Evolutionary conservation across 2,329 filamentous ascomycete species (phyloP).

Genomic region (Gaeumannomyces sp.): DNA sequence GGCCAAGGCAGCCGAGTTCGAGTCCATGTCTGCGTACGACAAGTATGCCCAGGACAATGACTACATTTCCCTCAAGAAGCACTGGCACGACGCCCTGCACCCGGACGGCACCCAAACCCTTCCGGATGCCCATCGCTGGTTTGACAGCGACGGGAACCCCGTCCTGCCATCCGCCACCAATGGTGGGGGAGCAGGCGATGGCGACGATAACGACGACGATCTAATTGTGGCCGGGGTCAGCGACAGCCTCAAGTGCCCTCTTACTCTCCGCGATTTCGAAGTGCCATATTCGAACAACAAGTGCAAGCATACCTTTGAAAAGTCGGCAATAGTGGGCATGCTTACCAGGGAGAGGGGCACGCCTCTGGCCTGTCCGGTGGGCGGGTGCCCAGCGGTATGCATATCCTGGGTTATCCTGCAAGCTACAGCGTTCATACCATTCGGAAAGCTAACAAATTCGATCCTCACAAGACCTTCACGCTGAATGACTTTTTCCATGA

Average conservation of each 20-base stretch:
- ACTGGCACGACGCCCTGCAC: conserved; percentile 48
- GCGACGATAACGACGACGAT: conserved; percentile 58
- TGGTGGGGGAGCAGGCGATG: conserved; percentile 23
- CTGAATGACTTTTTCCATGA: conserved; percentile 51
- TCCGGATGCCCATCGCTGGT: conserved; percentile 50
- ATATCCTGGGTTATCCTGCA: not conserved
- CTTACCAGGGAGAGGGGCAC: conserved; percentile 32
- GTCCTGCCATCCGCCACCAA: conserved; percentile 19
- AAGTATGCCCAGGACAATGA: conserved; percentile 52
- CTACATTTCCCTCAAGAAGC: conserved; percentile 52
- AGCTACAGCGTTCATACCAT: not conserved
- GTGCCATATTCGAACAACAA: conserved; percentile 60
- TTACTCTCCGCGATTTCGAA: conserved; percentile 58
- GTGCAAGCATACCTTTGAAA: conserved; percentile 71
- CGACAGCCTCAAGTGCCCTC: conserved; percentile 58
- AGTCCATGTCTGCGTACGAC: conserved; percentile 32
- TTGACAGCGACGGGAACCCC: conserved; percentile 42
- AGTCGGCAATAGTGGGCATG: conserved; percentile 48
- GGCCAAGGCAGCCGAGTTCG: conserved; percentile 36
- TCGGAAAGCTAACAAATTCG: not conserved
- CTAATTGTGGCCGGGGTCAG: conserved; percentile 59
- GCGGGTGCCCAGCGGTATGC: conserved; percentile 55
- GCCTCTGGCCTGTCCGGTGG: conserved; percentile 52
- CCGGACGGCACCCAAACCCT: conserved; percentile 43
- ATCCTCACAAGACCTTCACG: conserved; percentile 36